These are phyloP conservation scores for Moesziomyces antarcticus DNA, from an alignment of 1,284 basidiomycete genomes.

Conservation along the genomic window DNA sequence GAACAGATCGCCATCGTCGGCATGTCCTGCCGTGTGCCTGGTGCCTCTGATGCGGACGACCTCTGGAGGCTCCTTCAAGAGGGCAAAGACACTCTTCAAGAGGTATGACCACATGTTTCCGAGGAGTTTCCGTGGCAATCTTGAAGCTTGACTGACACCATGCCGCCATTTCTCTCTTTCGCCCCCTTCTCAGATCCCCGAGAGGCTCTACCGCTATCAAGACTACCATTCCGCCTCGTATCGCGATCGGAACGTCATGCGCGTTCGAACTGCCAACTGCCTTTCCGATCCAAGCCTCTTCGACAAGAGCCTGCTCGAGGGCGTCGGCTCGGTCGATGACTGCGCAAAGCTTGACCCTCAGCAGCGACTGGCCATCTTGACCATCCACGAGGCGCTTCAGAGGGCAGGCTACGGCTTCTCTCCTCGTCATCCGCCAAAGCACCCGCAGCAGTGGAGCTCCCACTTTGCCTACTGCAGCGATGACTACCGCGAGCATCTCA, in stretches of 20 bases:
- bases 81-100: slow-evolving; percentile 40
- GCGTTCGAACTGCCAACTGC: slow-evolving; percentile 43
- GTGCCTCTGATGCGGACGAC: slow-evolving; percentile 43
- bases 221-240: slow-evolving; percentile 48
- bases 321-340: slow-evolving; percentile 10
- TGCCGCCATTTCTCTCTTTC: background rate
- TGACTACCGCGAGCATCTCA: slow-evolving; percentile 50
- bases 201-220: slow-evolving; percentile 38
- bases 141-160: background rate
- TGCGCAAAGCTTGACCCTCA: slow-evolving; percentile 47
- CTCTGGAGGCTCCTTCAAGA: slow-evolving; percentile 43
- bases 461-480: slow-evolving; percentile 49
- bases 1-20: slow-evolving; percentile 50
- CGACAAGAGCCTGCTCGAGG: slow-evolving; percentile 30
- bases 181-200: slow-evolving; percentile 23
- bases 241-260: slow-evolving; percentile 51
- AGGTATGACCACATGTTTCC: slow-evolving; percentile 11
- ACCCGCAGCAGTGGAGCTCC: slow-evolving; percentile 37
- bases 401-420: slow-evolving; percentile 42
- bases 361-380: slow-evolving; percentile 42
- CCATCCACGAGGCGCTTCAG: slow-evolving; percentile 34
- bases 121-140: background rate
- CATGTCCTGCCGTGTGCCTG: slow-evolving; percentile 49
- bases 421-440: slow-evolving; percentile 10
- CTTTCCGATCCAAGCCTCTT: slow-evolving; percentile 29